Base-by-base conservation (phyloP, 225 moss, liverwort and hornwort species). In the Physcomitrellopsis africana region DNA sequence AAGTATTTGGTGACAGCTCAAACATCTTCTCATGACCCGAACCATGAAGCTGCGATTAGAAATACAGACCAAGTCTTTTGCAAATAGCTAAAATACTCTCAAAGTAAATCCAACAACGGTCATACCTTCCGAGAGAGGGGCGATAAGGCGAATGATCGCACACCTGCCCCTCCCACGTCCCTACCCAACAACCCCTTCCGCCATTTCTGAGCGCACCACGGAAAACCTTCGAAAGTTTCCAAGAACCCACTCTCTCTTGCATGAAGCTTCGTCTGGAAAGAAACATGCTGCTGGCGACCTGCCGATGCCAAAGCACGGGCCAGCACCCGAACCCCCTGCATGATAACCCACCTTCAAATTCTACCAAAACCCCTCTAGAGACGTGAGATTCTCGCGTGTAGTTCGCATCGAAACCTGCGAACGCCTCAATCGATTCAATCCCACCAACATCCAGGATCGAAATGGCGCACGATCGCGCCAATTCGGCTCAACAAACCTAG, bases 311-410 rank as follows among this genome's bases (percentile, higher is more conserved):
- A 72, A 67, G 85, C 85, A 69, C 88, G 88, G 72, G 69, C 82
- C 80, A 88, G 77, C 82, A 85, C 82, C 73, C 85, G 82, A 41
- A 77, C 85, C 48, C 82, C 78, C 67, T 80, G 80, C 88, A 88
- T 88, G 54, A 17, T 65, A 45, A 18, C 53, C 51, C 76, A 20
- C 60, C 68, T 60, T 68, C 65, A 11, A 18, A 47, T 37, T 37
- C 32, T 37, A 37, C 4, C 32, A 37, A 37, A 37, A 7, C 4
- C 32, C 32, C 32, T 37, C 32, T 2, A 7, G 4, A 37, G 32
- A 2, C 7, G 32, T 37, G 32, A 7, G 4, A 7, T 37, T 37
- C 32, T 37, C 32, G 11, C 44, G 0, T 19, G 16, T n/a, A 64
- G n/a, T 27, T 64, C 63, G 10, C 18, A 45, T 3, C 45, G 10